Base-by-base conservation (phyloP, 768 basidiomycete genomes). In the Boletus rubroflammeus region DNA sequence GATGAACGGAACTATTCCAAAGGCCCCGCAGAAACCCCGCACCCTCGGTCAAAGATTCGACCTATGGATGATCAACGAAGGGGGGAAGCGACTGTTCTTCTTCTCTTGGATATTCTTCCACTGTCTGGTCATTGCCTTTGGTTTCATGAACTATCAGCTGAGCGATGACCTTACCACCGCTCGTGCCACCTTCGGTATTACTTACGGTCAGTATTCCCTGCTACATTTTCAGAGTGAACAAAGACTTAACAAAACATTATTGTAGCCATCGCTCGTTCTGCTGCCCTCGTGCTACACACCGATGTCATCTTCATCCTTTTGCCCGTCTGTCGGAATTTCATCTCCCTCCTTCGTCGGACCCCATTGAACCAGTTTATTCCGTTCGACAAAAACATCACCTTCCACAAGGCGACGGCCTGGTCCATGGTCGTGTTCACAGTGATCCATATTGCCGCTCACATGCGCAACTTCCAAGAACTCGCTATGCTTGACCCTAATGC, bases 11-110 rank as follows among this genome's bases (percentile, higher is more conserved):
- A 61, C 46, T 40, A 51, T 59, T 34, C 64, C 63, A 6, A 64
- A 59, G 6, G 64, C 67, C 0, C 68, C 68, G 15, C 75, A 75
- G 55, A 63, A 68, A 43, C 75, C 79, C 31, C 70, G 62, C 49
- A 74, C 76, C 3, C 65, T 73, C 43, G 62, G 63, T 41, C 78
- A 83, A 62, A 80, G 70, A 60, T 78, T 81, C 62, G 77, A 79
- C 60, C 62, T 84, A n/a, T 96, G 93, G 93, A 88, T 93, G 88
- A 91, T 94, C 69, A 94, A 95, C 67, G 93, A 95, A 66, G 94
- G 94, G 63, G 84, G 88, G 14, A 79, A 80, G 41, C 78, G 81
- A 50, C 61, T 95, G 36, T 92, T 94, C 77, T 91, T 95, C 73
- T 79, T 73, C 51, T 70, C 84, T 57, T 97, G 88, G 84, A 74